These are phyloP conservation scores for Capniomyces stellatus DNA, from an alignment of 371 early-diverging fungal species.

Conservation along the genomic window DNA sequence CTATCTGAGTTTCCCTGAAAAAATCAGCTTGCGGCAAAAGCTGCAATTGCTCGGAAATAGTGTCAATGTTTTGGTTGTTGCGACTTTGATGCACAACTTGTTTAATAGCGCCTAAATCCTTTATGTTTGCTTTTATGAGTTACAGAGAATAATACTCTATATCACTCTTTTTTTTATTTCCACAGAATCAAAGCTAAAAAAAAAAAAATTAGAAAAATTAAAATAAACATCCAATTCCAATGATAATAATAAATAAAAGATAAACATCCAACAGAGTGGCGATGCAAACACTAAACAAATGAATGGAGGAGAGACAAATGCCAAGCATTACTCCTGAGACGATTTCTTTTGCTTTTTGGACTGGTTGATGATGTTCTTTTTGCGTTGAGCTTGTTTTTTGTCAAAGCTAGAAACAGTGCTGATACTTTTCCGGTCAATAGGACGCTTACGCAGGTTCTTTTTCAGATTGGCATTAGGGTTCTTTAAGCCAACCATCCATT, in stretches of 20 bases:
- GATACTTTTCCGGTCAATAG: conserved; percentile 45
- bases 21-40: neutral
- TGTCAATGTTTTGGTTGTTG: conserved; percentile 2
- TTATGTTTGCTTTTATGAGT: too few relatives aligned
- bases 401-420: conserved; percentile 45
- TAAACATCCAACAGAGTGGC: too few relatives aligned
- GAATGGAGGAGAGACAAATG: too few relatives aligned
- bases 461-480: conserved; percentile 27
- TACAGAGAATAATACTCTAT: too few relatives aligned
- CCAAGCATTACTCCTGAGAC: too few relatives aligned
- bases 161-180: too few relatives aligned
- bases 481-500: conserved; percentile 87
- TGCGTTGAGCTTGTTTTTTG: conserved; percentile 32
- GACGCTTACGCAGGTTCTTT: conserved; percentile 40
- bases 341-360: conserved; percentile 1
- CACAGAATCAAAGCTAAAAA: too few relatives aligned
- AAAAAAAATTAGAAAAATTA: too few relatives aligned
- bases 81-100: neutral
- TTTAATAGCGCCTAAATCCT: too few relatives aligned
- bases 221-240: too few relatives aligned
- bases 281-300: too few relatives aligned
- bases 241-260: too few relatives aligned
- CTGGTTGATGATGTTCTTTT: conserved; percentile 15
- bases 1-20: neutral
- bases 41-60: conserved; percentile 1